Evolutionary conservation across 2,329 filamentous ascomycete species (phyloP), one percentile per base, ranked within the genome.

Genomic region (Aspergillus quadrilineatus): DNA sequence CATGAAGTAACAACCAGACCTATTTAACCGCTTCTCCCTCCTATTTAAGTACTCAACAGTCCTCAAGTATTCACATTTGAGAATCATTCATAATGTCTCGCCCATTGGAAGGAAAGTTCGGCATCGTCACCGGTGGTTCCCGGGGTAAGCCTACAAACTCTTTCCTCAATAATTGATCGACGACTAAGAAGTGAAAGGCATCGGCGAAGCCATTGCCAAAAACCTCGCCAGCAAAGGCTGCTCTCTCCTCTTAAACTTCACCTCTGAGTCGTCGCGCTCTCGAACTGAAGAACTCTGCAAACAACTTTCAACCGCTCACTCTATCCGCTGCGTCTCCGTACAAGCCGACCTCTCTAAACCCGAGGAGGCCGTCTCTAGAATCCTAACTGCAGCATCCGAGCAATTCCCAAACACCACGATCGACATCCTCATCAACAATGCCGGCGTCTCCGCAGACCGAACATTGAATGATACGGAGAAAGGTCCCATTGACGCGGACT

Each of bases 371-470:
- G 76, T 80, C 5, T 75, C 64, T 1, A 61, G 82, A 42, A 80
- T 91, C 50, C 73, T 92, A 63, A 74, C 77, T 26, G 80, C 80
- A 0, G 80, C 85, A 4, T 80, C 83, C 63, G 79, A 84, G 61
- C 78, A 85, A 67, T 86, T 89, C 73, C 66, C 48, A 57, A 77
- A 78, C 54, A 84, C 91, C 69, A 84, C 87, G 66, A 82, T 96
- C 67, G 90, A 95, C 75, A 90, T 96, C 59, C 78, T 96, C 52
- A 79, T 96, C 78, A 95, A 96, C 82, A 96, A 95, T 72, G 91
- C 92, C 30, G 92, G 90, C 26, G 79, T 85, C 1, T 76, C 80
- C 7, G 72, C 69, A 22, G 73, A 79, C 62, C 69, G 72, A 34
- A 66, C 84, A 32, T 76, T 83, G 39, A 93, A 94, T 75, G 83